Conservation (phyloP, 2,329 filamentous ascomycete species). For the Penicillium vulpinum region DNA sequence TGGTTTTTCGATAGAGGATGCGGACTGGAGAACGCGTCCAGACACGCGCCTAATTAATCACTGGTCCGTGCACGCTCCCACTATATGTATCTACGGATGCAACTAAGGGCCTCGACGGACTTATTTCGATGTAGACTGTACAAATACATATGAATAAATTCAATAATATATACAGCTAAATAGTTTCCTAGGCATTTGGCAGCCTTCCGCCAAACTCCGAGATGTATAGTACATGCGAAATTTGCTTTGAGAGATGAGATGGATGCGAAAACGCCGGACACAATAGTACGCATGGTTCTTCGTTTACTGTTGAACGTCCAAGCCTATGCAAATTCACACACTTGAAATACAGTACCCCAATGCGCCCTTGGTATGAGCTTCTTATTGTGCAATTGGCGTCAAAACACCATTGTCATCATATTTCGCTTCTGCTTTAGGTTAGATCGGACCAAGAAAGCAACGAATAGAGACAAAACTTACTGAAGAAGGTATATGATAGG, state of each 20-base stretch:
- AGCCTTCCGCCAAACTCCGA: slow-evolving; percentile 1
- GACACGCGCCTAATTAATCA: slow-evolving; percentile 41
- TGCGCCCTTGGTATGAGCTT: background rate
- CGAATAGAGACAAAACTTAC: slow-evolving; percentile 54
- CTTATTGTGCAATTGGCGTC: slow-evolving; percentile 51
- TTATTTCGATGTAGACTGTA: background rate
- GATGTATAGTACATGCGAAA: slow-evolving; percentile 23
- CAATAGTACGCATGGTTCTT: background rate
- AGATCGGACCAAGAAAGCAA: background rate
- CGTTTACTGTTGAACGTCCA: background rate
- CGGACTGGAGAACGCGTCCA: slow-evolving; percentile 36
- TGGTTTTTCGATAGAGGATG: slow-evolving; percentile 14
- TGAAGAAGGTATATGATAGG: slow-evolving; percentile 97
- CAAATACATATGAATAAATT: background rate
- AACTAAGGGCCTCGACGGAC: background rate
- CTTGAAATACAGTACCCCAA: background rate
- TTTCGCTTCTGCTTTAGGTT: slow-evolving; percentile 65
- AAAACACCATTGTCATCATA: slow-evolving; percentile 80
- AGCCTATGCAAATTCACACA: background rate
- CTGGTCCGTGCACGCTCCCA: slow-evolving; percentile 35
- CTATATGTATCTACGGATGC: background rate
- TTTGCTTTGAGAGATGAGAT: slow-evolving; percentile 21
- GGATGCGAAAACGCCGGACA: background rate
- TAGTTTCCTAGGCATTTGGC: slow-evolving; percentile 3
- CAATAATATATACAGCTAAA: slow-evolving; percentile 1